These are phyloP conservation scores for Boeremia exigua DNA, from an alignment of 2,329 filamentous ascomycete genomes.

Conservation along the genomic window DNA sequence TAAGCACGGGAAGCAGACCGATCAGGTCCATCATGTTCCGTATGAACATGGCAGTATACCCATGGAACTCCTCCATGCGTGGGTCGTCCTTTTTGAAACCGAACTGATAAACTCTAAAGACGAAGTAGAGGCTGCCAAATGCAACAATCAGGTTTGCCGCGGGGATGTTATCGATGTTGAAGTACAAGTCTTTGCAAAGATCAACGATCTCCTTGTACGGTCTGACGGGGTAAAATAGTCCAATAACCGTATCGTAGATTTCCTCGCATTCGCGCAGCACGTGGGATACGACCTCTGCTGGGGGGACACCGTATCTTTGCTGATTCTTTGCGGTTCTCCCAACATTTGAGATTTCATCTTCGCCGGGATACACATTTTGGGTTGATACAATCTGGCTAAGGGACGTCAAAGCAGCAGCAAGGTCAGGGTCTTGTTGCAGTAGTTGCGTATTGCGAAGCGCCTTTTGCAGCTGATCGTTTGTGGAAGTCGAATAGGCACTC, in stretches of 20 bases:
- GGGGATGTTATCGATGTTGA: conserved; percentile 43
- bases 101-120: conserved; percentile 44
- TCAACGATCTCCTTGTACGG: conserved; percentile 9
- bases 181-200: conserved; percentile 39
- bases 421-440: conserved; percentile 12
- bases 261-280: conserved; percentile 17
- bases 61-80: conserved; percentile 23
- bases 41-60: conserved; percentile 31
- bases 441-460: conserved; percentile 13
- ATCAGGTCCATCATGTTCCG: conserved; percentile 37
- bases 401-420: conserved; percentile 14
- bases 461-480: conserved; percentile 14
- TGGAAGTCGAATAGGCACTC: conserved; percentile 12
- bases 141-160: conserved; percentile 46
- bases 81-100: conserved; percentile 23
- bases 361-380: conserved; percentile 8
- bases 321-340: background rate
- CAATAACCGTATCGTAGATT: conserved; percentile 10
- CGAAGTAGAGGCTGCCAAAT: conserved; percentile 46
- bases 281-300: conserved; percentile 13
- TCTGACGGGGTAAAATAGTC: conserved; percentile 15
- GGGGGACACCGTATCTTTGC: conserved; percentile 5
- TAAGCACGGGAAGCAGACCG: conserved; percentile 38
- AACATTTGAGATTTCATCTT: conserved; percentile 1
- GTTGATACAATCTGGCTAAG: conserved; percentile 18